phyloP scores from a whole-genome alignment of 1,139 yeast genomes.

The Taiozyma onychis region DNA sequence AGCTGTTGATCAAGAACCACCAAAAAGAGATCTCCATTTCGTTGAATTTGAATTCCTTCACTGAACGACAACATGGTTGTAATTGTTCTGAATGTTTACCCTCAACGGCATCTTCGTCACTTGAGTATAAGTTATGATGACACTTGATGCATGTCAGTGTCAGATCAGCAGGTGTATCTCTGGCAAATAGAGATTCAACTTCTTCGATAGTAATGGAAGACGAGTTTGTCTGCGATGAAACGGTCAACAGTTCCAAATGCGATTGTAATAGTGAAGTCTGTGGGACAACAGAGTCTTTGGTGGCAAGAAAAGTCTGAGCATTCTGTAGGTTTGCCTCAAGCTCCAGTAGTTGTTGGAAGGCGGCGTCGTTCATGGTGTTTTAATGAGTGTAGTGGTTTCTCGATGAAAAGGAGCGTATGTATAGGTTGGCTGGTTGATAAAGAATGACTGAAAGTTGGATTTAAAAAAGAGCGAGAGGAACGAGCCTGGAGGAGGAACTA shows the following conservation, averaged over 20 bases:
- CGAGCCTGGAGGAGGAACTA: not conserved
- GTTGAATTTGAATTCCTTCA: slow-evolving; percentile 11
- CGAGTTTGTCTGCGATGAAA: not conserved
- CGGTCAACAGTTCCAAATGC: slow-evolving; percentile 4
- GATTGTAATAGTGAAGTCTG: slow-evolving; percentile 3
- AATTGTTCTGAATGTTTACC: slow-evolving; percentile 5
- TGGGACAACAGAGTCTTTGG: not conserved
- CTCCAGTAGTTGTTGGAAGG: slow-evolving; percentile 10
- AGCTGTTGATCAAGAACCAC: slow-evolving; percentile 41
- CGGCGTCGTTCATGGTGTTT: slow-evolving; percentile 5
- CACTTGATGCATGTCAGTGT: slow-evolving; percentile 21
- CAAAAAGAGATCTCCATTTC: slow-evolving; percentile 38
- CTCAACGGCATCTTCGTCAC: slow-evolving; percentile 18
- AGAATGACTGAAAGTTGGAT: not conserved
- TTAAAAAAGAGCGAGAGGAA: not conserved
- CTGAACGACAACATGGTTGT: slow-evolving; percentile 19
- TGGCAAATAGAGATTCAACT: slow-evolving; percentile 10
- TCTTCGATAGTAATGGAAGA: slow-evolving; percentile 11
- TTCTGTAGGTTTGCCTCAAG: slow-evolving; percentile 7
- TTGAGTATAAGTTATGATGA: slow-evolving; percentile 18
- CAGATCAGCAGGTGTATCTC: slow-evolving; percentile 16
- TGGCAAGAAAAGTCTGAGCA: slow-evolving; percentile 5
- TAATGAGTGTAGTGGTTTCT: not conserved
- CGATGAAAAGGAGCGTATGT: not conserved
- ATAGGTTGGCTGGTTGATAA: not conserved